A percentile compares a stretch with the other conserved stretches of the same genome.
These are phyloP conservation scores for Paraglomus brasilianum DNA, from an alignment of 192 early-diverging fungal genomes.

Conservation along the genomic window DNA sequence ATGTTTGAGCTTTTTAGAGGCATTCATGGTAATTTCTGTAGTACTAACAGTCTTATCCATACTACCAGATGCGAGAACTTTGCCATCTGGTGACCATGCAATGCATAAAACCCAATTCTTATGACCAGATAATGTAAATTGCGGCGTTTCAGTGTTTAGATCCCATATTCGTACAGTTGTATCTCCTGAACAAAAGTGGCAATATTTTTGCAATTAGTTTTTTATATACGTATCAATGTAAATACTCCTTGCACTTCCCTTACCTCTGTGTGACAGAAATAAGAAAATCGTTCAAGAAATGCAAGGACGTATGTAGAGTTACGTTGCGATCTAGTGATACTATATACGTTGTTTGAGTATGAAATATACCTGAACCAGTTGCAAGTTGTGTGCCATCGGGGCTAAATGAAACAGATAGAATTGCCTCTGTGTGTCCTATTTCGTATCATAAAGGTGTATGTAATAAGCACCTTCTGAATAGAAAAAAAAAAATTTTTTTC, in stretches of 20 bases:
- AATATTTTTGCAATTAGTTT: too few species aligned
- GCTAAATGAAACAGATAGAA: conserved; percentile 85
- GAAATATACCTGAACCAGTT: conserved; percentile 75
- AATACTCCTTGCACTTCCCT: too few species aligned
- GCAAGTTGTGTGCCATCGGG: conserved; percentile 90
- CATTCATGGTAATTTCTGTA: not conserved
- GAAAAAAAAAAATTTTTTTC: too few species aligned
- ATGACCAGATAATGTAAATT: conserved; percentile 80
- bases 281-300: too few species aligned
- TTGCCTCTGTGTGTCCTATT: conserved; percentile 87
- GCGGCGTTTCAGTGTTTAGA: conserved; percentile 93
- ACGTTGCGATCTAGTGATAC: too few species aligned
- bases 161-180: conserved; percentile 97
- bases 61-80: conserved; percentile 81
- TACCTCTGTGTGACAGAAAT: too few species aligned
- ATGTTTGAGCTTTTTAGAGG: too few species aligned
- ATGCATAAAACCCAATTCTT: conserved; percentile 91
- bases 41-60: conserved; percentile 85
- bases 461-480: too few species aligned
- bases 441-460: too few species aligned
- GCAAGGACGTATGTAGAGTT: too few species aligned
- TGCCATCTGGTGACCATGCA: conserved; percentile 90
- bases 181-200: conserved; percentile 57
- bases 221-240: too few species aligned
- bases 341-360: not conserved